Conservation (phyloP, 768 basidiomycete genomes). For the Suillus variegatus region DNA sequence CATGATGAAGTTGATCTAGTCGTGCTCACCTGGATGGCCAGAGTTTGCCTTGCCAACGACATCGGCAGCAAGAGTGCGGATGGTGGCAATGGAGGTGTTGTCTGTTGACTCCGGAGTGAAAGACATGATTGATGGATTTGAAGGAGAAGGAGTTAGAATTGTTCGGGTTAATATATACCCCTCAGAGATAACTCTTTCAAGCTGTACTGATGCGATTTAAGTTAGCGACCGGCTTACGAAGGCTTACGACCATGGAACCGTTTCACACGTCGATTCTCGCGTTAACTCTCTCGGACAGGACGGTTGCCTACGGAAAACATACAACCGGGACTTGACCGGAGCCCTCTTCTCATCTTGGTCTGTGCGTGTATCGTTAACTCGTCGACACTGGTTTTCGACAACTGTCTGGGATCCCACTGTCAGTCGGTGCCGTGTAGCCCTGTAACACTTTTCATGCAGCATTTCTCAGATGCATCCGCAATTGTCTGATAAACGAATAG, state of each 20-base stretch:
- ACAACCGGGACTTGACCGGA: slow-evolving; percentile 4
- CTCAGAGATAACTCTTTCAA: background rate
- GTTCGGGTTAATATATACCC: slow-evolving; percentile 7
- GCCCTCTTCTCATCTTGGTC: slow-evolving; percentile 19
- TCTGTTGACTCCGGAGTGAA: slow-evolving; percentile 46
- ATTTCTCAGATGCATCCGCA: slow-evolving; percentile 64
- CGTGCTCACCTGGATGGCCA: slow-evolving; percentile 77
- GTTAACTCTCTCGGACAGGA: slow-evolving; percentile 7
- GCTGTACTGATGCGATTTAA: background rate
- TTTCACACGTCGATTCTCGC: slow-evolving; percentile 6
- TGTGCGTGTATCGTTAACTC: slow-evolving; percentile 15
- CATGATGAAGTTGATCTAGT: background rate
- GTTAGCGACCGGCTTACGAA: slow-evolving; percentile 7
- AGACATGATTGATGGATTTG: slow-evolving; percentile 36
- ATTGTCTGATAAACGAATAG: slow-evolving; percentile 63
- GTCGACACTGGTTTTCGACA: background rate
- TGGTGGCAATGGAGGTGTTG: slow-evolving; percentile 64
- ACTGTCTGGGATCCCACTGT: slow-evolving; percentile 9
- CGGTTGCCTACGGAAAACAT: slow-evolving; percentile 7
- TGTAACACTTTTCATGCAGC: slow-evolving; percentile 6
- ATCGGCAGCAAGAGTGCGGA: slow-evolving; percentile 76
- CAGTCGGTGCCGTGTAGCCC: background rate
- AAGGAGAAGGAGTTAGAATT: slow-evolving; percentile 14
- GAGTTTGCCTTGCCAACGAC: slow-evolving; percentile 88
- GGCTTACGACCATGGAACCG: slow-evolving; percentile 19